Base-by-base conservation (phyloP, 2,329 filamentous ascomycete genomes). In the Calonectria leucothoes region DNA sequence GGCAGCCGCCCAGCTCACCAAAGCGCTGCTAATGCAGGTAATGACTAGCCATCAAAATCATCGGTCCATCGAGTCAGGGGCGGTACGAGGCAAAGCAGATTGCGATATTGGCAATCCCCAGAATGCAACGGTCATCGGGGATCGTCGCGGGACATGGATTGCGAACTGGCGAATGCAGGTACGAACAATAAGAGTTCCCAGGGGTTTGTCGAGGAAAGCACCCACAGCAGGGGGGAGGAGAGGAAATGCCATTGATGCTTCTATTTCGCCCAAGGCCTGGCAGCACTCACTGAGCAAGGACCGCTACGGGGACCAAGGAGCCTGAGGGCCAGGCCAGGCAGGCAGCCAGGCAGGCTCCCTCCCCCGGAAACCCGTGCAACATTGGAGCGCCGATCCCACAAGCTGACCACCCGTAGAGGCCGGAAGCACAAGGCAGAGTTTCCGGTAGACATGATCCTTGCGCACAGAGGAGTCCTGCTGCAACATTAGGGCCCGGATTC, bases 361-460 rank as follows among this genome's bases (percentile, higher is more conserved):
- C 23, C 23, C 37, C 37, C 20, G 37, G 25, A 29, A 42, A 27
- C 45, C 29, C 52, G 35, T 35, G 51, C 45, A 55, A 42, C 33
- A 33, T 57, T 64, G 49, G 27, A 52, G 39, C 39, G 49, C 20
- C 61, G 61, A 63, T 71, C 69, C 51, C 39, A 42, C 48, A 66
- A 48, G 49, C 52, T 57, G 48, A n/a, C 37, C 66, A 51, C 59
- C 27, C 48, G 45, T 48, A 42, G 55, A 51, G 31, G 39, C 73
- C 73, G 74, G 72, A 72, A 68, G 66, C 55, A 51, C 29, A 14
- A 69, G 61, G 66, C 59, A 65, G 69, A 37, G 69, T 66, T 70
- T 57, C 72, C 69, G 74, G 33, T 57, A 70, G 65, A 74, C 67
- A 37, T 45, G 49, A 76, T 73, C 72, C 74, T 71, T 76, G 74